Percentiles rank a stretch among this genome's conserved stretches.
These are phyloP conservation scores for Fraxinus quadrangulata DNA, from an alignment of 257 asterid species.

Conservation along the genomic window DNA sequence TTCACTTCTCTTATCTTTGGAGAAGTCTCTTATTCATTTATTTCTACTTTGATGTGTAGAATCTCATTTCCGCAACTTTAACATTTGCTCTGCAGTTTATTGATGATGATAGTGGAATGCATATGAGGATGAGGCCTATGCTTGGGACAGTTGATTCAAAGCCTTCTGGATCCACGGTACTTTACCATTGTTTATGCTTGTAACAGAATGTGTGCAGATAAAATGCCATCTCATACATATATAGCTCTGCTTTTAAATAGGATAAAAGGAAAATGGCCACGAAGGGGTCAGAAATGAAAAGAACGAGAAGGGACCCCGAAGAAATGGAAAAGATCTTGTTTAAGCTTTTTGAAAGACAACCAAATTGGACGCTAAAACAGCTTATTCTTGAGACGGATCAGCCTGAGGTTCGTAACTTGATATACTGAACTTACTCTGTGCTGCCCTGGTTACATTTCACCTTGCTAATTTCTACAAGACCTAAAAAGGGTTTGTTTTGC, in stretches of 20 bases:
- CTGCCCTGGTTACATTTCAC: neutral
- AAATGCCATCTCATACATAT: neutral
- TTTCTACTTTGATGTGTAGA: conserved; percentile 18
- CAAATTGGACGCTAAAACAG: conserved; percentile 88
- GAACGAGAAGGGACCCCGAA: conserved; percentile 78
- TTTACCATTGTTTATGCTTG: conserved; percentile 19
- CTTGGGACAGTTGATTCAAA: conserved; percentile 59
- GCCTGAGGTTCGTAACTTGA: conserved; percentile 63
- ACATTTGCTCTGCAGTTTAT: conserved; percentile 46
- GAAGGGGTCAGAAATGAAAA: conserved; percentile 71
- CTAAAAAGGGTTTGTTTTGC: too few relatives aligned
- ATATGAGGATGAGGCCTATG: conserved; percentile 88
- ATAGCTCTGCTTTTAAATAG: conserved; percentile 33
- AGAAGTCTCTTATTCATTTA: neutral
- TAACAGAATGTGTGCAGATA: conserved; percentile 11
- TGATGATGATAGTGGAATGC: conserved; percentile 68
- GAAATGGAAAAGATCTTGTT: conserved; percentile 95
- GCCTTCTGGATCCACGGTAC: conserved; percentile 50
- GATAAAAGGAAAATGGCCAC: conserved; percentile 67
- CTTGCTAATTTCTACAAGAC: neutral
- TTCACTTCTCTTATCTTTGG: conserved; percentile 12
- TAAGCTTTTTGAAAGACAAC: conserved; percentile 86
- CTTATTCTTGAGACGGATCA: conserved; percentile 87
- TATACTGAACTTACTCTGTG: neutral
- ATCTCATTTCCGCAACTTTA: conserved; percentile 14